Percentiles rank a stretch among this genome's conserved stretches.
Evolutionary conservation across 179 eudicot genomes (phyloP).

Genomic region (Spinacia oleracea): DNA sequence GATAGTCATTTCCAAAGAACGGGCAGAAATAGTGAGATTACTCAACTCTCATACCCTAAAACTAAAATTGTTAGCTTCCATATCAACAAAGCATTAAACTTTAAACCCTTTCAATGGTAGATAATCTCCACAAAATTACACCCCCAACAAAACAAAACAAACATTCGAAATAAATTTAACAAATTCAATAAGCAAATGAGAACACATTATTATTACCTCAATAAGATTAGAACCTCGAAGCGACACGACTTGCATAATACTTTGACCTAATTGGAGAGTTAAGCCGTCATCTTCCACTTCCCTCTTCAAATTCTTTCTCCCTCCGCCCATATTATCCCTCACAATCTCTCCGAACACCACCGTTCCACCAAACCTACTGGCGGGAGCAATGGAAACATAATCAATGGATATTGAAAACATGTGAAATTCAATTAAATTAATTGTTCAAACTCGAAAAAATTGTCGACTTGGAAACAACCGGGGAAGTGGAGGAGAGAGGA

Average conservation of each 20-base stretch:
- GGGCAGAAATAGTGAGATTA: background rate
- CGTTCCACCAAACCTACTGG: background rate
- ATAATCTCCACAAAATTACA: background rate
- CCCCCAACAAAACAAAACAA: too few relatives aligned
- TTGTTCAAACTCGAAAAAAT: too few relatives aligned
- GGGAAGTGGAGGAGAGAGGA: too few relatives aligned
- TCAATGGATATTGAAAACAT: background rate
- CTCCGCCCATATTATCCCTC: slow-evolving; percentile 52
- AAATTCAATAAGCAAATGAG: background rate
- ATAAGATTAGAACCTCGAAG: slow-evolving; percentile 81
- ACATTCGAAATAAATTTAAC: too few relatives aligned
- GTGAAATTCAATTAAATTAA: background rate
- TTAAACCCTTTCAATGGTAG: background rate
- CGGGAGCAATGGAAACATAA: background rate
- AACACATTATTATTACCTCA: slow-evolving; percentile 41
- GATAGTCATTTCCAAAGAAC: background rate
- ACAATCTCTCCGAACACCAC: background rate
- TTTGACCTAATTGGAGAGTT: slow-evolving; percentile 56
- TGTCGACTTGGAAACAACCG: too few relatives aligned
- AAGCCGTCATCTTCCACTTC: slow-evolving; percentile 52
- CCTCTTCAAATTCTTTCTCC: slow-evolving; percentile 86
- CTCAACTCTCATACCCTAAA: background rate
- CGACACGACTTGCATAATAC: slow-evolving; percentile 71
- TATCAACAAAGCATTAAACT: background rate
- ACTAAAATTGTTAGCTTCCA: background rate